Conservation (phyloP, 257 asterid genomes). For the Striga asiatica region DNA sequence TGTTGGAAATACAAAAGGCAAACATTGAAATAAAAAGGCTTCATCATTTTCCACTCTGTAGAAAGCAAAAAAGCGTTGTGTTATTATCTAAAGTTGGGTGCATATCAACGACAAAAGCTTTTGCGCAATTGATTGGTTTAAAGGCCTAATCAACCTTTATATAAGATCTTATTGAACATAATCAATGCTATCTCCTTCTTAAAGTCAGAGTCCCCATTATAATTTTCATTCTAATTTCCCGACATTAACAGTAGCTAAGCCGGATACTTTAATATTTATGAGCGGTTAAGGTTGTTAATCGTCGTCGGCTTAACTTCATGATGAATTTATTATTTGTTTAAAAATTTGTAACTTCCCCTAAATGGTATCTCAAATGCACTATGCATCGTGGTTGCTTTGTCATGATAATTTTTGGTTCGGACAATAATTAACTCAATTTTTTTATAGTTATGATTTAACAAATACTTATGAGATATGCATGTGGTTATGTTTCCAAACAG, state of each 20-base stretch:
- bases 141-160: conserved; percentile 12
- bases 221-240: background rate
- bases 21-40: conserved; percentile 28
- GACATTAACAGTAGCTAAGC: background rate
- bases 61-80: conserved; percentile 24
- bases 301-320: background rate
- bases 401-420: conserved; percentile 15
- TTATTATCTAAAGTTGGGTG: conserved; percentile 38
- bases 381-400: conserved; percentile 13
- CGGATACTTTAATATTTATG: background rate
- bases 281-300: conserved; percentile 1
- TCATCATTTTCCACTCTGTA: conserved; percentile 33
- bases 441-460: conserved; percentile 29
- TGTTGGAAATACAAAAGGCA: background rate
- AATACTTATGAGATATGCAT: conserved; percentile 45
- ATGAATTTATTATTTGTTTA: conserved; percentile 20
- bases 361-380: conserved; percentile 16
- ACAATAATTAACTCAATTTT: conserved; percentile 20
- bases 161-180: conserved; percentile 6
- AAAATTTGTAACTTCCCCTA: background rate
- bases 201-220: conserved; percentile 9
- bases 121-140: conserved; percentile 12
- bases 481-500: conserved; percentile 52
- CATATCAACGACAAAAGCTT: conserved; percentile 44
- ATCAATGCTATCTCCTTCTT: conserved; percentile 13